Evolutionary conservation across 441 rosid genomes (phyloP).

Genomic region (Isatis lusitanica): DNA sequence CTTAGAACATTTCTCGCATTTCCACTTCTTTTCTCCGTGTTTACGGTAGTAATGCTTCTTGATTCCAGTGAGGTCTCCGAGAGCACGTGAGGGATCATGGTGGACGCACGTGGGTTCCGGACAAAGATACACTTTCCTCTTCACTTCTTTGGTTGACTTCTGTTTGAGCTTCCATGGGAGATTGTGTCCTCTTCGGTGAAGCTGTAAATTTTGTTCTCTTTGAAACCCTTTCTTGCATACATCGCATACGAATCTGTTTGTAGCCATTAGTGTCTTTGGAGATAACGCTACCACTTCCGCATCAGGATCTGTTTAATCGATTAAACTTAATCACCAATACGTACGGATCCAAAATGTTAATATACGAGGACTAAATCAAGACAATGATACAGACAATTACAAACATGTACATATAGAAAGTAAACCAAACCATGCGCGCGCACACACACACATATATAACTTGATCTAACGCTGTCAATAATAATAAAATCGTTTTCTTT

Average conservation of each 20-base stretch:
- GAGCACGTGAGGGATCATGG: constrained; percentile 85
- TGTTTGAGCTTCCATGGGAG: constrained; percentile 89
- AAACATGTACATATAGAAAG: background rate
- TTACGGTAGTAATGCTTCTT: constrained; percentile 81
- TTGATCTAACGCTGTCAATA: background rate
- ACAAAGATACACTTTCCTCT: constrained; percentile 81
- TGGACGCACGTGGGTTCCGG: constrained; percentile 95
- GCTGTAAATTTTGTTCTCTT: constrained; percentile 87
- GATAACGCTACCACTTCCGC: constrained; percentile 87
- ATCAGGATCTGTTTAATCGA: constrained; percentile 56
- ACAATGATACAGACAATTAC: background rate
- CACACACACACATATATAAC: too few relatives aligned
- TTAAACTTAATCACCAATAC: background rate
- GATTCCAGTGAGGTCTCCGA: constrained; percentile 87
- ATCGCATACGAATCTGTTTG: constrained; percentile 86
- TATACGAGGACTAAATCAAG: background rate
- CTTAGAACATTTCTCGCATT: constrained; percentile 84
- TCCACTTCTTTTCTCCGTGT: constrained; percentile 91
- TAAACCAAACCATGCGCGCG: background rate
- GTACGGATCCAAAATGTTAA: background rate
- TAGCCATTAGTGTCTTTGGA: constrained; percentile 85
- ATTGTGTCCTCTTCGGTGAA: constrained; percentile 88
- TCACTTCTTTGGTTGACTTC: constrained; percentile 69
- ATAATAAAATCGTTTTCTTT: background rate
- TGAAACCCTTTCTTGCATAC: constrained; percentile 92